These are phyloP conservation scores for Lodderomyces theae DNA, from an alignment of 1,139 yeast genomes.

Conservation along the genomic window DNA sequence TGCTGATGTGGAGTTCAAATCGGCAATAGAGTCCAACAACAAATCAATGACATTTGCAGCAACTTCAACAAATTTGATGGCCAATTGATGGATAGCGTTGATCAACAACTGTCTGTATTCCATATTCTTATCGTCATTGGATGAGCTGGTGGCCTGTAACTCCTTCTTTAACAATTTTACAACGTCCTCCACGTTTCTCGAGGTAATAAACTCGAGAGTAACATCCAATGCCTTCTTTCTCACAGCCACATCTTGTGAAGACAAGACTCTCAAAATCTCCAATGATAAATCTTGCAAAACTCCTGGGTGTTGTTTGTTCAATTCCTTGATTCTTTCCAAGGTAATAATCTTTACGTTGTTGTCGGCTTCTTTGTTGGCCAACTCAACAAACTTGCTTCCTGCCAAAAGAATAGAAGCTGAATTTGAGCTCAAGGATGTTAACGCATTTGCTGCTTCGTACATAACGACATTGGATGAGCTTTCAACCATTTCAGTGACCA, in stretches of 20 bases:
- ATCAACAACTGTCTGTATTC: slow-evolving; percentile 90
- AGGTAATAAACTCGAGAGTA: slow-evolving; percentile 72
- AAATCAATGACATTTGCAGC: slow-evolving; percentile 90
- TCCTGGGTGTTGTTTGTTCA: slow-evolving; percentile 76
- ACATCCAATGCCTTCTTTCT: slow-evolving; percentile 85
- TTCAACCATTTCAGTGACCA: slow-evolving; percentile 72
- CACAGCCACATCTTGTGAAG: slow-evolving; percentile 87
- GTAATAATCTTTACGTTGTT: slow-evolving; percentile 92
- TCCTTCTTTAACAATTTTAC: slow-evolving; percentile 90
- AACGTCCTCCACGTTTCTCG: slow-evolving; percentile 92
- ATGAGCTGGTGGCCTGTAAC: slow-evolving; percentile 64
- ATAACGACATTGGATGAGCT: slow-evolving; percentile 73
- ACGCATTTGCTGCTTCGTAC: slow-evolving; percentile 88
- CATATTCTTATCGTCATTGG: slow-evolving; percentile 72
- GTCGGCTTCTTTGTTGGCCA: slow-evolving; percentile 89
- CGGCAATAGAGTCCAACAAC: slow-evolving; percentile 81
- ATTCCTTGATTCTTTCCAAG: slow-evolving; percentile 77
- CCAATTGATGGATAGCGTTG: slow-evolving; percentile 85
- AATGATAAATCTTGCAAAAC: slow-evolving; percentile 79
- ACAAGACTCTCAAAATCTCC: slow-evolving; percentile 81
- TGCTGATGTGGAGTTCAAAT: slow-evolving; percentile 82
- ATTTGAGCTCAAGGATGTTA: slow-evolving; percentile 68
- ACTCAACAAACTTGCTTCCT: slow-evolving; percentile 80
- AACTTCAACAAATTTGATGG: slow-evolving; percentile 84
- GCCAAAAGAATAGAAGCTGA: slow-evolving; percentile 69